Evolutionary conservation across 768 basidiomycete species (phyloP).

Genomic region (Tephrocybe sp.): DNA sequence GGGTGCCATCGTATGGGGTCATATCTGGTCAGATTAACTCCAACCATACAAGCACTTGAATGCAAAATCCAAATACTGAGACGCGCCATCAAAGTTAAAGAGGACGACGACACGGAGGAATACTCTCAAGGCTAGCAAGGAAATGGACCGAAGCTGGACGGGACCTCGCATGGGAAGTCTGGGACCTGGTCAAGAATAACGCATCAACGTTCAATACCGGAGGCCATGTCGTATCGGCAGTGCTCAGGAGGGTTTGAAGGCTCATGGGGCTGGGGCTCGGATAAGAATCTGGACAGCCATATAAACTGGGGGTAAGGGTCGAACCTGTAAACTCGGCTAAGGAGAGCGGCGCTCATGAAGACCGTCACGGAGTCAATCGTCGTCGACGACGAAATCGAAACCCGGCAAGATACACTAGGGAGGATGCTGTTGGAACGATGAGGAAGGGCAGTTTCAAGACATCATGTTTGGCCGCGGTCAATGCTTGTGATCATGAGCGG

Average conservation of each 20-base stretch:
- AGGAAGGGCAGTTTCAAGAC: conserved; percentile 60
- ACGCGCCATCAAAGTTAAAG: conserved; percentile 70
- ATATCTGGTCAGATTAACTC: too few species aligned
- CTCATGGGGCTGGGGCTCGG: conserved; percentile 48
- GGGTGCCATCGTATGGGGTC: too few species aligned
- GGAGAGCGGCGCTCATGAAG: conserved; percentile 1
- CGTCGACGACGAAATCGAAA: conserved; percentile 18
- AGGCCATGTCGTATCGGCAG: too few species aligned
- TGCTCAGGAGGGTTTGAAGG: conserved; percentile 32
- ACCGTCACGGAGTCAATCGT: background rate
- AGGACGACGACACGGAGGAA: conserved; percentile 55
- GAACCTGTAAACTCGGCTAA: conserved; percentile 20
- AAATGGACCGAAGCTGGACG: conserved; percentile 76
- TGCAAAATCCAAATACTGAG: conserved; percentile 64
- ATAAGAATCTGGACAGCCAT: conserved; percentile 26
- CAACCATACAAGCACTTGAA: conserved; percentile 66
- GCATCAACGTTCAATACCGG: conserved; percentile 22
- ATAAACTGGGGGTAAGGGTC: conserved; percentile 45
- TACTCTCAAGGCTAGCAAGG: conserved; percentile 47
- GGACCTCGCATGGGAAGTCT: conserved; percentile 76
- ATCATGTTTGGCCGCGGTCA: conserved; percentile 12
- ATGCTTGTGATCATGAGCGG: background rate
- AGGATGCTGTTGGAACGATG: conserved; percentile 71
- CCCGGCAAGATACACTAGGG: conserved; percentile 44
- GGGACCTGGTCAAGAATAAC: conserved; percentile 68